Base-by-base conservation (phyloP, 2,329 filamentous ascomycete genomes). In the Coniochaeta prunicola region DNA sequence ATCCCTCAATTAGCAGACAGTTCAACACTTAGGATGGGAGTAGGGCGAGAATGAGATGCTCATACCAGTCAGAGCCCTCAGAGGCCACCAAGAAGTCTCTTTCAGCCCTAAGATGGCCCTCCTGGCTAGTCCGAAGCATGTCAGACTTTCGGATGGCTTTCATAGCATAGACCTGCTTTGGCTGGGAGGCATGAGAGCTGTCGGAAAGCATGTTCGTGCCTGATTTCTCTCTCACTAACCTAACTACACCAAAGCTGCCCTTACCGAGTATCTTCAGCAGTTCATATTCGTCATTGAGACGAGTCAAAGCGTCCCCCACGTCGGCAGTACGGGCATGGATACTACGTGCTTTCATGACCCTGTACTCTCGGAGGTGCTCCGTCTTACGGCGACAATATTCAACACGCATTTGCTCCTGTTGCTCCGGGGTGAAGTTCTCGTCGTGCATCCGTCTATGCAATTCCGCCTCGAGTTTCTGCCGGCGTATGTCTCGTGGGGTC, bases 91-190 rank as follows among this genome's bases (percentile, higher is more conserved):
- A 80, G 64, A 97, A 96, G 67, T 97, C 94, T 64, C 93, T 80
- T 70, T 99, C 93, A 0, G 92, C 93, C 36, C 91, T 86, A 21
- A 99, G 74, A 74, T 97, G 94, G 0, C 91, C 93, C 73, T 97
- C 93, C 74, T 97, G 94, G 62, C 88, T 88, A 61, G 91, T 94
- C 13, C 87, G 85, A 58, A 97, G 80, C 92, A 97, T 97, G 59
- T 91, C 87, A 0, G 91, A 91, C 70, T 99, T 99, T 59, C 89
- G 86, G 64, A 97, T 97, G 33, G 96, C 90, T 70, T 97, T 97
- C 93, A 97, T 97, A 15, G 94, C 94, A 70, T 88, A 97, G 0
- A 96, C 85, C 59, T 89, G 81, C 56, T 79, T 82, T 59, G 70
- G 64, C 45, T 56, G 54, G 17, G 53, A 26, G 17, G 56, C 56